Evolutionary conservation across 164 flowering plant species (phyloP).

Genomic region (Euptelea pleiosperma): DNA sequence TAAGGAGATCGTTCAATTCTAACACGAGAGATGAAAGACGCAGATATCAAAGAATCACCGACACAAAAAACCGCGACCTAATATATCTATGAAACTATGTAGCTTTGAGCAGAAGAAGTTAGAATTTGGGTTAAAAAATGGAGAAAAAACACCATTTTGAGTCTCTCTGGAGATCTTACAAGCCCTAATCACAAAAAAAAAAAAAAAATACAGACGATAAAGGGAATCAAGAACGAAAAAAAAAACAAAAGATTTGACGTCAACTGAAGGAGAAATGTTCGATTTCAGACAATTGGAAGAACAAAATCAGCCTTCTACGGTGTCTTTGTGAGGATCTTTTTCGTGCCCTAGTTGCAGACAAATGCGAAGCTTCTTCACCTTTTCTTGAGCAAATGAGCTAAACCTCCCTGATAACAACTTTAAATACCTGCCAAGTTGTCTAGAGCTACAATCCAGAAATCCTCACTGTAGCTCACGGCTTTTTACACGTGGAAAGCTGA

Average conservation of each 20-base stretch:
- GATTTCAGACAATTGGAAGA: background rate
- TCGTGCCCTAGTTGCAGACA: too few species aligned
- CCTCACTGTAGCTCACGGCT: too few species aligned
- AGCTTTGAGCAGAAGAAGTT: background rate
- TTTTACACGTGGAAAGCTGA: too few species aligned
- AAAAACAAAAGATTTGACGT: background rate
- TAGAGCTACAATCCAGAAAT: too few species aligned
- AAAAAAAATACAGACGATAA: too few species aligned
- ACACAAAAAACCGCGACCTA: background rate
- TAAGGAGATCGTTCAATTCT: background rate
- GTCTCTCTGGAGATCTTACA: background rate
- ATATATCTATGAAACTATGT: background rate
- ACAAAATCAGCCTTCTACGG: too few species aligned
- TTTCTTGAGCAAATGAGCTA: too few species aligned
- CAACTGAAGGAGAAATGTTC: background rate
- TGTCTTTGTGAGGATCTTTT: too few species aligned
- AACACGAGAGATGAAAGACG: background rate
- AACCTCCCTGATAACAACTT: too few species aligned
- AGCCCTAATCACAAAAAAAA: background rate
- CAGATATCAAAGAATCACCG: background rate
- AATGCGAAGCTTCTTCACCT: too few species aligned
- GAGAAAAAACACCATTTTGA: background rate
- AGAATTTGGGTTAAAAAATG: constrained; percentile 2
- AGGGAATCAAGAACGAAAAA: background rate
- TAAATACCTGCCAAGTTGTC: too few species aligned